Percentiles rank a stretch among this genome's conserved stretches.
phyloP scores from a whole-genome alignment of 1,139 yeast genomes.

The Yamadazyma siamensis region DNA sequence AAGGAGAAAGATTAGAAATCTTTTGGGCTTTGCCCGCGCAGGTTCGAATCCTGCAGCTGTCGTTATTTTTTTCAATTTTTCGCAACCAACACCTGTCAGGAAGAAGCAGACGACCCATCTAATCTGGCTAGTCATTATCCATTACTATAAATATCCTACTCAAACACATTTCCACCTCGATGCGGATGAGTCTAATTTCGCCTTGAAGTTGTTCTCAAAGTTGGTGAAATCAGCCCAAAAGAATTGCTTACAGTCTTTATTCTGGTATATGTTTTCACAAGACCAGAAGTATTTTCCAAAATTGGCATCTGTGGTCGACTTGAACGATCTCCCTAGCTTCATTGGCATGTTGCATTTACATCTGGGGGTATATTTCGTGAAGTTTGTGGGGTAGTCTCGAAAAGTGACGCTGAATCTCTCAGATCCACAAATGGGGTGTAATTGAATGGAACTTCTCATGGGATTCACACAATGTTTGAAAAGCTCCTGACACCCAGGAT shows the following conservation, averaged over 20 bases:
- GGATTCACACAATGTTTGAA: slow-evolving; percentile 52
- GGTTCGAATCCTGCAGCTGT: slow-evolving; percentile 90
- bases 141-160: no score
- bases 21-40: slow-evolving; percentile 73
- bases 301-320: slow-evolving; percentile 24
- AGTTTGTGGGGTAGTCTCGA: slow-evolving; percentile 44
- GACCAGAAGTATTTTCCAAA: slow-evolving; percentile 55
- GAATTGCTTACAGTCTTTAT: slow-evolving; percentile 44
- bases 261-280: slow-evolving; percentile 40
- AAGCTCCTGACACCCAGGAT: slow-evolving; percentile 73
- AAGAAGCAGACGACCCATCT: no score
- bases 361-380: slow-evolving; percentile 37
- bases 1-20: slow-evolving; percentile 52
- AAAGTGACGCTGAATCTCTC: slow-evolving; percentile 62
- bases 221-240: slow-evolving; percentile 45
- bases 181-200: no score
- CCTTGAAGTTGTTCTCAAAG: slow-evolving; percentile 21
- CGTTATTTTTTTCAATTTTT: slow-evolving; percentile 37
- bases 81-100: neutral
- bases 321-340: slow-evolving; percentile 47
- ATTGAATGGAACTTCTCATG: slow-evolving; percentile 25
- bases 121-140: no score
- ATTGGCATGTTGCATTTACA: slow-evolving; percentile 49
- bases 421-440: slow-evolving; percentile 48
- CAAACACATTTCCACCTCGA: no score